Conservation (phyloP, 768 basidiomycete species). For the Hydnum rufescens region DNA sequence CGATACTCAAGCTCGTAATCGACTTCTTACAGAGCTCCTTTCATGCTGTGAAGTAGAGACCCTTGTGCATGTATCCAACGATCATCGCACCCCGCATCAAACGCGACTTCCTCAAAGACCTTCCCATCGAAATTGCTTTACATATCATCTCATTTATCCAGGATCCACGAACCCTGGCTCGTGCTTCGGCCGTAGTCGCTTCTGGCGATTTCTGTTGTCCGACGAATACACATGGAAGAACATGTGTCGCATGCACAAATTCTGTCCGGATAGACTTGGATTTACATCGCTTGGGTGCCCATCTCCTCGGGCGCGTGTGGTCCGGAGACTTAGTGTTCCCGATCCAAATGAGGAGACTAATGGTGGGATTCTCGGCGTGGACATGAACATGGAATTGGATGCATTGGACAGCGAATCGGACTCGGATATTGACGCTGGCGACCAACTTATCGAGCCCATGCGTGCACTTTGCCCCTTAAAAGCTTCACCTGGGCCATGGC, state of each 20-base stretch:
- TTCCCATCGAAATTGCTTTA: slow-evolving; percentile 52
- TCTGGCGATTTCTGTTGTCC: slow-evolving; percentile 47
- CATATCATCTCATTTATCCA: slow-evolving; percentile 61
- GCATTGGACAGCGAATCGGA: no score
- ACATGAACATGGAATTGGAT: no score
- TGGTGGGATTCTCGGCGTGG: no score
- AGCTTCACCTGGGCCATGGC: no score
- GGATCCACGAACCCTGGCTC: slow-evolving; percentile 47
- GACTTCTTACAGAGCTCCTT: slow-evolving; percentile 8
- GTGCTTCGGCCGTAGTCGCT: slow-evolving; percentile 43
- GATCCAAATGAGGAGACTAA: neutral
- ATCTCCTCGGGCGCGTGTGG: neutral
- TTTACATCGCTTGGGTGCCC: neutral
- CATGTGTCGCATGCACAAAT: slow-evolving; percentile 44
- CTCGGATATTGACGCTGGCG: no score
- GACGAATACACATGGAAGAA: slow-evolving; percentile 69
- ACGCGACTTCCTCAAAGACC: slow-evolving; percentile 24
- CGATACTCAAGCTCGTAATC: slow-evolving; percentile 5
- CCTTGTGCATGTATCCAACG: slow-evolving; percentile 8
- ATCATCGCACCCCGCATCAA: slow-evolving; percentile 11
- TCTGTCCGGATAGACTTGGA: slow-evolving; percentile 10
- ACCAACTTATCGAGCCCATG: no score
- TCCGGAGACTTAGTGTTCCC: neutral
- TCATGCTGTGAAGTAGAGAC: slow-evolving; percentile 8
- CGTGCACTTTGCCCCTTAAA: no score